These are phyloP conservation scores for Pyrrhoderma noxium DNA, from an alignment of 1,284 basidiomycete species.

Conservation along the genomic window DNA sequence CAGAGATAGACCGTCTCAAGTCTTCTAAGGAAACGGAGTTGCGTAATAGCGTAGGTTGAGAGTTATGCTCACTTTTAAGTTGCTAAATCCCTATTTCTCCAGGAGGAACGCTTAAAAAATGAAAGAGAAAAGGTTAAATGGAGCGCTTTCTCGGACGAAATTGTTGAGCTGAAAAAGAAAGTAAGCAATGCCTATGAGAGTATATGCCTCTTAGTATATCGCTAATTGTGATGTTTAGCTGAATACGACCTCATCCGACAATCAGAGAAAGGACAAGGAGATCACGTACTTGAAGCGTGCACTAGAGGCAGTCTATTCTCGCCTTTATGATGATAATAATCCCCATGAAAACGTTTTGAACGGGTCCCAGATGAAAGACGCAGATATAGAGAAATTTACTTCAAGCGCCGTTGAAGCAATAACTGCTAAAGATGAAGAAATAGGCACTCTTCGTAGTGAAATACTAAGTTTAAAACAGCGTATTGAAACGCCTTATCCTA, in stretches of 20 bases:
- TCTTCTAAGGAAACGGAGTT: slow-evolving; percentile 48
- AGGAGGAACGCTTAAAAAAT: slow-evolving; percentile 75
- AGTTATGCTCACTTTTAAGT: not conserved
- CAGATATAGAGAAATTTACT: slow-evolving; percentile 69
- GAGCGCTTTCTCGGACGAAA: slow-evolving; percentile 71
- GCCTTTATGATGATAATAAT: slow-evolving; percentile 53
- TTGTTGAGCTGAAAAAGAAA: slow-evolving; percentile 62
- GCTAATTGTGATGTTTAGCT: slow-evolving; percentile 32
- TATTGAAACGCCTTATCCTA: slow-evolving; percentile 29
- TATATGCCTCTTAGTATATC: not conserved
- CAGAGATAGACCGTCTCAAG: slow-evolving; percentile 61
- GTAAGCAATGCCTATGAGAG: no score
- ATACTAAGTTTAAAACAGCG: slow-evolving; percentile 43
- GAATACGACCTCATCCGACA: slow-evolving; percentile 42
- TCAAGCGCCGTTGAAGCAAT: slow-evolving; percentile 64
- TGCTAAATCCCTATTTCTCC: slow-evolving; percentile 10
- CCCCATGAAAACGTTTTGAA: slow-evolving; percentile 33
- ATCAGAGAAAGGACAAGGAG: slow-evolving; percentile 63
- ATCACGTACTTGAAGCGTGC: slow-evolving; percentile 73
- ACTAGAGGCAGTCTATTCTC: slow-evolving; percentile 76
- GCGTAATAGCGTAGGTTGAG: slow-evolving; percentile 46
- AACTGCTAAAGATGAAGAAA: slow-evolving; percentile 64
- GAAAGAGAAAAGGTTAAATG: slow-evolving; percentile 73
- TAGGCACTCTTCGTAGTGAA: slow-evolving; percentile 44
- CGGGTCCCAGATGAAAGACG: slow-evolving; percentile 26